These are phyloP conservation scores for Tephrocybe sp. DNA, from an alignment of 768 basidiomycete species.

Conservation along the genomic window DNA sequence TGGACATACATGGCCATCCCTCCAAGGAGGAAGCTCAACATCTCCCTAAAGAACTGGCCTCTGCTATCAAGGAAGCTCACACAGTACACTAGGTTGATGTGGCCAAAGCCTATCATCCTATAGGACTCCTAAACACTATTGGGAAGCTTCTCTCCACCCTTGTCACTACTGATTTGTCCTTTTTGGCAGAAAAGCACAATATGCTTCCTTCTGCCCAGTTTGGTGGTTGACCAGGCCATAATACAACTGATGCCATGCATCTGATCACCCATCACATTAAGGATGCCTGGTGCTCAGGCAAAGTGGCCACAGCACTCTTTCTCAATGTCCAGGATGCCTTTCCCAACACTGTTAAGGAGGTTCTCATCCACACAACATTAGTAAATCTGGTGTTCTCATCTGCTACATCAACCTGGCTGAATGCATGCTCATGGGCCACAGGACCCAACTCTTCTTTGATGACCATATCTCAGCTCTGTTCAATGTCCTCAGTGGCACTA, in stretches of 20 bases:
- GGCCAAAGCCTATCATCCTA: constrained; percentile 33
- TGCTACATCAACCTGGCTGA: background rate
- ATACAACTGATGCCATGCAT: constrained; percentile 32
- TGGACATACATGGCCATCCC: too few species aligned
- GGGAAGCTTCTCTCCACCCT: constrained; percentile 28
- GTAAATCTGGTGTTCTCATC: too few species aligned
- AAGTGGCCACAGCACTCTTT: constrained; percentile 36
- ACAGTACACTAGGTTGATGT: constrained; percentile 30
- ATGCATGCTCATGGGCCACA: background rate
- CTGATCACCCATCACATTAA: constrained; percentile 29
- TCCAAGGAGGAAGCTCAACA: too few species aligned
- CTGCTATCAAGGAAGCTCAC: constrained; percentile 34
- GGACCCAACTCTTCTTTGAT: constrained; percentile 19
- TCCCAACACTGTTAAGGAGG: constrained; percentile 30
- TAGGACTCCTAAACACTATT: constrained; percentile 32
- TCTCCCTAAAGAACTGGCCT: constrained; percentile 32
- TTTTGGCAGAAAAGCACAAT: constrained; percentile 25
- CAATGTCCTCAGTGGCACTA: constrained; percentile 20
- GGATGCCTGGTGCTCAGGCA: constrained; percentile 32
- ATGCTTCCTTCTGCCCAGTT: constrained; percentile 27
- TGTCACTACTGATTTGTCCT: constrained; percentile 22
- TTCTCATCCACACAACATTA: too few species aligned
- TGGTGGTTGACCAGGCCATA: constrained; percentile 24
- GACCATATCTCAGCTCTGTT: constrained; percentile 19
- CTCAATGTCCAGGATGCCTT: constrained; percentile 44